Percentiles rank a stretch among this genome's conserved stretches.
Conservation (phyloP, 192 early-diverging fungal genomes). For the Phycomyces nitens region DNA sequence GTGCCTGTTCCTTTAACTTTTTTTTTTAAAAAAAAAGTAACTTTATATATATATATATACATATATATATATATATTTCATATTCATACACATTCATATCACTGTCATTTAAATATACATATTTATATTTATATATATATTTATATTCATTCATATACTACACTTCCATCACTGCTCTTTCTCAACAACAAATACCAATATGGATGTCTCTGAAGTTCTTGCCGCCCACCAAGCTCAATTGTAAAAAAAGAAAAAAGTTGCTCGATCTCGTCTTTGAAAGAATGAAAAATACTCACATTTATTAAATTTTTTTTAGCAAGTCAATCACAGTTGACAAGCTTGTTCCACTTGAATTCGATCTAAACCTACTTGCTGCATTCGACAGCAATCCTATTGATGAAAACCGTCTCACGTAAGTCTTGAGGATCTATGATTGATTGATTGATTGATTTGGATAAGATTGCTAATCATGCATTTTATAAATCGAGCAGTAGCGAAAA, state of each 20-base stretch:
- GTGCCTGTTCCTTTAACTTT: no score
- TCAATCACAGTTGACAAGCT: constrained; percentile 77
- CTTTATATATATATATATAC: no score
- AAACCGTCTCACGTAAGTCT: constrained; percentile 47
- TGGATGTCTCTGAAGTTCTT: constrained; percentile 68
- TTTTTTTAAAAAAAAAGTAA: no score
- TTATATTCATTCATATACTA: no score
- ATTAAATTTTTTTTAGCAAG: constrained; percentile 40
- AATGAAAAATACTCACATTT: background rate
- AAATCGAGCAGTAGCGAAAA: constrained; percentile 25
- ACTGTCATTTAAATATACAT: no score
- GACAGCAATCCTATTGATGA: constrained; percentile 83
- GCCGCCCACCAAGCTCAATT: constrained; percentile 67
- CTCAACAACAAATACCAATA: constrained; percentile 17
- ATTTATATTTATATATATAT: no score
- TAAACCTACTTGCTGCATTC: constrained; percentile 76
- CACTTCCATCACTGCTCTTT: no score
- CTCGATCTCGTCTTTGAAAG: background rate
- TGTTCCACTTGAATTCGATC: constrained; percentile 83
- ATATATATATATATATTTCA: no score
- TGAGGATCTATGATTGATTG: no score
- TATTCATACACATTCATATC: no score
- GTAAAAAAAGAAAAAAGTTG: constrained; percentile 18
- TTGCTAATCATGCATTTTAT: no score
- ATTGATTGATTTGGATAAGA: no score